phyloP scores from a whole-genome alignment of 768 basidiomycete species.

The Rhodotorula paludigena region DNA sequence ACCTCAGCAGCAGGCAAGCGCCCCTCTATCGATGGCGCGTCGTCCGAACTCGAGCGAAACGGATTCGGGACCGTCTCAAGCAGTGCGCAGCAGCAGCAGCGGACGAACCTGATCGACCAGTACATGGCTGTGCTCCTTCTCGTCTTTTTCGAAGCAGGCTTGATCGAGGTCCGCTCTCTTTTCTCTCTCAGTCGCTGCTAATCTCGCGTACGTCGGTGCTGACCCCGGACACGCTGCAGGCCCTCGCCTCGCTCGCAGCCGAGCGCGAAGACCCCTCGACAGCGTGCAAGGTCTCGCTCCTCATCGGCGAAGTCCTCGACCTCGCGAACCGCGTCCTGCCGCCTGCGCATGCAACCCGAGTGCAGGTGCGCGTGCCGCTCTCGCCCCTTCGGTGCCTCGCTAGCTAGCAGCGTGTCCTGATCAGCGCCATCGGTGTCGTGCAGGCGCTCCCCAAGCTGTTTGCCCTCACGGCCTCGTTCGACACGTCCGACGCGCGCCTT shows the following conservation, averaged over 20 bases:
- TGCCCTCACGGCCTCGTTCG: conserved; percentile 68
- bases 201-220: neutral
- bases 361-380: conserved; percentile 61
- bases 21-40: neutral
- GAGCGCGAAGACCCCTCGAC: conserved; percentile 54
- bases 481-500: conserved; percentile 69
- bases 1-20: conserved; percentile 3
- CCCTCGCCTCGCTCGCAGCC: conserved; percentile 75
- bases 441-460: conserved; percentile 83
- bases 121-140: conserved; percentile 79
- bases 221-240: no score
- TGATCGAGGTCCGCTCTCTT: conserved; percentile 65
- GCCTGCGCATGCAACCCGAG: conserved; percentile 67
- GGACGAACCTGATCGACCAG: conserved; percentile 79
- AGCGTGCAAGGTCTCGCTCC: conserved; percentile 70
- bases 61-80: no score
- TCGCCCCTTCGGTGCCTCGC: neutral
- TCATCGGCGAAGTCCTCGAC: conserved; percentile 85
- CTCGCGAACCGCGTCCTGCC: conserved; percentile 84
- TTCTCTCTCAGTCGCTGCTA: neutral
- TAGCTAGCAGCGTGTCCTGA: neutral
- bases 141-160: conserved; percentile 77
- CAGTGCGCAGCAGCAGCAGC: conserved; percentile 31
- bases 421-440: neutral
- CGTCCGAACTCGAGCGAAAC: no score